Conservation (phyloP, 2,329 filamentous ascomycete species). For the Alternaria solani region DNA sequence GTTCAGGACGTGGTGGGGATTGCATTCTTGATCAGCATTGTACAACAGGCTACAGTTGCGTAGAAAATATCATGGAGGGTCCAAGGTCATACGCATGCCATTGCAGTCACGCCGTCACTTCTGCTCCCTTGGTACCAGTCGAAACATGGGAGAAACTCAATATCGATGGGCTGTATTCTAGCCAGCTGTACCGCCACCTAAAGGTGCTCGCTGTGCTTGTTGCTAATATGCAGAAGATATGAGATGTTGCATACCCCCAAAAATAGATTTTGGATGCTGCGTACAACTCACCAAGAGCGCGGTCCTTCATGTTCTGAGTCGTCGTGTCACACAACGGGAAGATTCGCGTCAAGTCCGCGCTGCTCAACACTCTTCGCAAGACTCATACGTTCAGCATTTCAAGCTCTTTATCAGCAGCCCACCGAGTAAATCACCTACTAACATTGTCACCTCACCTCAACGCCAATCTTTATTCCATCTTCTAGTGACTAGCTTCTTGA, state of each 20-base stretch:
- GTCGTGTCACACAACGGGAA: not conserved
- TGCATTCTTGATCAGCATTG: not conserved
- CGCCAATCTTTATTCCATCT: not conserved
- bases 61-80: constrained; percentile 1
- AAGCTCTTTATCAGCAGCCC: not conserved
- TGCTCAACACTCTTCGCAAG: not conserved
- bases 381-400: constrained; percentile 5
- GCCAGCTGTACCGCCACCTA: not conserved
- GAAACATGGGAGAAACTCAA: not conserved
- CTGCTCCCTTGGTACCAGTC: not conserved
- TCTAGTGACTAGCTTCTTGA: not conserved
- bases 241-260: not conserved
- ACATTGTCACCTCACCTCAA: not conserved
- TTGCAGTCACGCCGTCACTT: not conserved
- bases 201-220: not conserved
- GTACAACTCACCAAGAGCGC: not conserved
- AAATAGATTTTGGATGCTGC: not conserved
- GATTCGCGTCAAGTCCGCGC: not conserved
- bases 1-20: not conserved
- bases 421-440: not conserved
- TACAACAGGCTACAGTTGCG: constrained; percentile 3
- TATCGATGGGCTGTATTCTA: not conserved
- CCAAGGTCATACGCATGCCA: not conserved
- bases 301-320: not conserved
- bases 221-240: not conserved